A percentile compares a stretch with the other conserved stretches of the same genome.
Evolutionary conservation across 164 flowering plant species (phyloP).

Genomic region (Malania oleifera): DNA sequence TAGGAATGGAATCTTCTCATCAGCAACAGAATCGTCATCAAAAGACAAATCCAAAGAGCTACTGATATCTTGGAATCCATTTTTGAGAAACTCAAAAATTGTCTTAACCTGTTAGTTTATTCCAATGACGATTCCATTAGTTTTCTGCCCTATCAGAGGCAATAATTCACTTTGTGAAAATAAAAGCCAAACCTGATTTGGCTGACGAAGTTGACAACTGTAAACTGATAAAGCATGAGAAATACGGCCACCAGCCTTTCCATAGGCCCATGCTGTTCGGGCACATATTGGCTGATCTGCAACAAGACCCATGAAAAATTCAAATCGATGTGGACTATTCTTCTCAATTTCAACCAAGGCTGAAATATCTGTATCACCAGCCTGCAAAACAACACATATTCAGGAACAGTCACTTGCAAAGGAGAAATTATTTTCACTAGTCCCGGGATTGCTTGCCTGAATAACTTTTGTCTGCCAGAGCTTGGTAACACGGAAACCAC

Average conservation of each 20-base stretch:
- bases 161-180: background rate
- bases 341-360: constrained; percentile 97
- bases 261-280: constrained; percentile 99
- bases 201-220: constrained; percentile 94
- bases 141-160: background rate
- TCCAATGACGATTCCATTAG: background rate
- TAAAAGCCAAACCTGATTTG: constrained; percentile 55
- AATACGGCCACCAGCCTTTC: constrained; percentile 84
- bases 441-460: constrained; percentile 47
- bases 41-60: constrained; percentile 89
- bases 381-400: constrained; percentile 52
- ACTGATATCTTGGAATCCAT: constrained; percentile 84
- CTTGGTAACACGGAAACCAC: constrained; percentile 75
- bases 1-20: constrained; percentile 96
- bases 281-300: constrained; percentile 97
- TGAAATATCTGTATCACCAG: constrained; percentile 93
- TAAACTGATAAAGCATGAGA: constrained; percentile 96
- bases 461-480: constrained; percentile 96
- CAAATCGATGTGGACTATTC: constrained; percentile 90
- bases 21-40: constrained; percentile 91
- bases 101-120: constrained; percentile 65
- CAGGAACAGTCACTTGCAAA: background rate
- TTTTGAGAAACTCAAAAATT: constrained; percentile 85
- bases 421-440: background rate
- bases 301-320: constrained; percentile 93